Conservation (phyloP, 495 filamentous ascomycete genomes). For the Annulohypoxylon maeteangense region DNA sequence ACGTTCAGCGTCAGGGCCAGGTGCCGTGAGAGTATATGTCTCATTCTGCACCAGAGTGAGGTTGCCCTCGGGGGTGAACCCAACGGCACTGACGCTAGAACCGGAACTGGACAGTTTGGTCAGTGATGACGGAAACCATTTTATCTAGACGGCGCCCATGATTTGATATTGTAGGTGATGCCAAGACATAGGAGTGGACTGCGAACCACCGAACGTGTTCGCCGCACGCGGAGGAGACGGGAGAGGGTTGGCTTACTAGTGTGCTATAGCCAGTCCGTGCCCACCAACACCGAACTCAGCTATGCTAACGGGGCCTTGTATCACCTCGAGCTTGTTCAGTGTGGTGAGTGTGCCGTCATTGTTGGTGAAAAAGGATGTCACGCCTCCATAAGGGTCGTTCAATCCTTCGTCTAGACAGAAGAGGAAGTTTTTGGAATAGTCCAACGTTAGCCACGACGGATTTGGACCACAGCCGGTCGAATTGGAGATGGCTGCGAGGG, state of each 20-base stretch:
- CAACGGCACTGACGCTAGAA: constrained; percentile 46
- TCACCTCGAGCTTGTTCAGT: constrained; percentile 47
- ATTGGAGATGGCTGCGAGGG: constrained; percentile 51
- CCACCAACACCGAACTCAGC: constrained; percentile 56
- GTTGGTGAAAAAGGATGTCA: constrained; percentile 54
- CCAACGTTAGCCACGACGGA: constrained; percentile 70
- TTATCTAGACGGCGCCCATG: constrained; percentile 13
- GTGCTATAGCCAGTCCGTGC: constrained; percentile 56
- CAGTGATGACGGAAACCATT: constrained; percentile 30
- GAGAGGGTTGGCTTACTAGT: constrained; percentile 58
- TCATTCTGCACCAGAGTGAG: constrained; percentile 59
- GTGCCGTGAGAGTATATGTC: constrained; percentile 61
- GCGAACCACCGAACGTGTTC: constrained; percentile 31
- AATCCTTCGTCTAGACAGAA: constrained; percentile 72
- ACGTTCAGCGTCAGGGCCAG: constrained; percentile 61
- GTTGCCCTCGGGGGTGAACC: constrained; percentile 34
- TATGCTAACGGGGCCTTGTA: constrained; percentile 58
- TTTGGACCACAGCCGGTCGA: constrained; percentile 62
- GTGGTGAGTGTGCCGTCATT: constrained; percentile 50
- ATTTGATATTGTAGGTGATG: constrained; percentile 32
- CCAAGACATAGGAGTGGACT: constrained; percentile 37
- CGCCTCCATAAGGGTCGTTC: constrained; percentile 50
- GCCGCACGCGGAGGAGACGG: constrained; percentile 26
- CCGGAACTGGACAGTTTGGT: constrained; percentile 43
- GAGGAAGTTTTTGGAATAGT: constrained; percentile 56